Evolutionary conservation across 768 basidiomycete genomes (phyloP).

Genomic region (Termitomyces sp.): DNA sequence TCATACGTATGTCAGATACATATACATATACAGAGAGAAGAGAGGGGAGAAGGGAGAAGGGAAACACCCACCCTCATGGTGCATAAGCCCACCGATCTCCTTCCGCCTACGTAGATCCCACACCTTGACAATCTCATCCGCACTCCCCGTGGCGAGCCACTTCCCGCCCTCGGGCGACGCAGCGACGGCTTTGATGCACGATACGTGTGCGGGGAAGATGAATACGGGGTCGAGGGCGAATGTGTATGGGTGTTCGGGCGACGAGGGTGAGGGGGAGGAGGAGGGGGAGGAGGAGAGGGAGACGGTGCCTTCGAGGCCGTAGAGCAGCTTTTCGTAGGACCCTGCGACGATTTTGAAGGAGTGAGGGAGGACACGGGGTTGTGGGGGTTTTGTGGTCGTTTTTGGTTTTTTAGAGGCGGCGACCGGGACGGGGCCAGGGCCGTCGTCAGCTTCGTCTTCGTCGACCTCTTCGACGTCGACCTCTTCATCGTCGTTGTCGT

Average conservation of each 20-base stretch:
- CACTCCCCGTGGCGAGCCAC: slow-evolving; percentile 93
- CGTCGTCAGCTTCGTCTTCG: slow-evolving; percentile 10
- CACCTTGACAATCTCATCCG: slow-evolving; percentile 96
- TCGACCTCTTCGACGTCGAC: background rate
- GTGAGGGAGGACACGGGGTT: slow-evolving; percentile 35
- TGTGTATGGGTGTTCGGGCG: slow-evolving; percentile 5
- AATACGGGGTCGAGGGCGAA: slow-evolving; percentile 73
- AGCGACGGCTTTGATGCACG: slow-evolving; percentile 87
- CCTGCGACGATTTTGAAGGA: slow-evolving; percentile 89
- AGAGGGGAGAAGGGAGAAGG: background rate
- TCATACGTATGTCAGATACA: background rate
- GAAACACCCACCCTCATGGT: slow-evolving; percentile 75
- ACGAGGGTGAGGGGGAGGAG: background rate
- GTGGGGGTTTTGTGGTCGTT: slow-evolving; percentile 12
- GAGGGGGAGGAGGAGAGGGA: slow-evolving; percentile 13
- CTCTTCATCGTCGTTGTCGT: background rate
- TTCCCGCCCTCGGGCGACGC: slow-evolving; percentile 89
- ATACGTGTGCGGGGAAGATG: slow-evolving; percentile 96
- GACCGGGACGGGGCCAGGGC: slow-evolving; percentile 8
- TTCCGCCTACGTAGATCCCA: slow-evolving; percentile 93
- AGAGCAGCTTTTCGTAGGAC: slow-evolving; percentile 95
- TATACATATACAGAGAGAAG: too few species aligned
- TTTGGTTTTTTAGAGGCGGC: slow-evolving; percentile 15
- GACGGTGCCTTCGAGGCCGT: slow-evolving; percentile 76
- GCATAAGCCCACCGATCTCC: slow-evolving; percentile 93